Evolutionary conservation across 83 land plant species (phyloP).

Genomic region (Isoetes engelmannii): DNA sequence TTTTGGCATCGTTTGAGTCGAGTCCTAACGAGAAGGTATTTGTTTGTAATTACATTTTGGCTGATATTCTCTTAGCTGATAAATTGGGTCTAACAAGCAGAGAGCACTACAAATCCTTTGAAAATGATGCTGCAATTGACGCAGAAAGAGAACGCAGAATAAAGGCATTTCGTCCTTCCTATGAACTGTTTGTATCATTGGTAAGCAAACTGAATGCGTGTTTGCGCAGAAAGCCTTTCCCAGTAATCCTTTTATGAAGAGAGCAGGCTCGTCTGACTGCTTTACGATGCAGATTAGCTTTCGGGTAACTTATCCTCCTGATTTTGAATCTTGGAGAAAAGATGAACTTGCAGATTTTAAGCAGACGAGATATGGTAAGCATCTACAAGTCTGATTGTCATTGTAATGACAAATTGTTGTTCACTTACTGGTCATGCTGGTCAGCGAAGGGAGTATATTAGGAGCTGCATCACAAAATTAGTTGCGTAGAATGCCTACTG

Average conservation of each 20-base stretch:
- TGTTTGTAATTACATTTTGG: neutral
- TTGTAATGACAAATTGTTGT: too few species aligned
- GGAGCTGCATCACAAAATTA: too few species aligned
- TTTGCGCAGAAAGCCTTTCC: neutral
- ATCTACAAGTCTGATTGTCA: neutral
- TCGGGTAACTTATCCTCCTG: conserved; percentile 70
- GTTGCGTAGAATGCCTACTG: too few species aligned
- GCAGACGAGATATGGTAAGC: conserved; percentile 76
- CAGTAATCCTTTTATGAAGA: neutral
- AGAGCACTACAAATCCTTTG: conserved; percentile 47
- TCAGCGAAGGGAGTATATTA: too few species aligned
- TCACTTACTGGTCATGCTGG: too few species aligned
- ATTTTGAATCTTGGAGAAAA: conserved; percentile 61
- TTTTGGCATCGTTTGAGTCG: conserved; percentile 88
- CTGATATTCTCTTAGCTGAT: neutral
- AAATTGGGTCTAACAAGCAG: conserved; percentile 24
- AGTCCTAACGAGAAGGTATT: conserved; percentile 58
- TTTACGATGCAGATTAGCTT: conserved; percentile 53
- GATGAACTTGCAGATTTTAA: conserved; percentile 83
- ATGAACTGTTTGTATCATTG: conserved; percentile 79
- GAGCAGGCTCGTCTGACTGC: too few species aligned
- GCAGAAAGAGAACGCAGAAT: conserved; percentile 61
- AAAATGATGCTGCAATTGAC: conserved; percentile 49
- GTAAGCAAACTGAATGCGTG: conserved; percentile 30
- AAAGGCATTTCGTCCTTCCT: conserved; percentile 50